These are phyloP conservation scores for Raddia distichophylla DNA, from an alignment of 176 grass and related monocot genomes.

Conservation along the genomic window DNA sequence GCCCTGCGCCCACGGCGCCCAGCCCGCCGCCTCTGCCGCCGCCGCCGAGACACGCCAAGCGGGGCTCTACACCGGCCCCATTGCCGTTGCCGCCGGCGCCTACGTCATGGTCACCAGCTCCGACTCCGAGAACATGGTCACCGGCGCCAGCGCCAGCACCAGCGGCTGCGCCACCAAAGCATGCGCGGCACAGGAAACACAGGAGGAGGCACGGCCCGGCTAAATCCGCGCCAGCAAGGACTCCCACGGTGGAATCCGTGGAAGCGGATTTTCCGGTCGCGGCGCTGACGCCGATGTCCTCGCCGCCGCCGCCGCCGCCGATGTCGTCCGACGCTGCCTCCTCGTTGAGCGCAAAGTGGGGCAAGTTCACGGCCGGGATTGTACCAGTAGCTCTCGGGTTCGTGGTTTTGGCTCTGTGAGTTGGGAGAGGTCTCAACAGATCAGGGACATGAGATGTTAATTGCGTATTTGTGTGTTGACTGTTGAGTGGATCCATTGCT, in stretches of 20 bases:
- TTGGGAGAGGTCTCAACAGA: neutral
- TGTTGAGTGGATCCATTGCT: too few relatives aligned
- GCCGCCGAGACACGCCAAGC: neutral
- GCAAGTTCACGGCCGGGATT: neutral
- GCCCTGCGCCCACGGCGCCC: conserved; percentile 38
- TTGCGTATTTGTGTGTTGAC: too few relatives aligned
- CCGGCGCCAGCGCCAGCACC: conserved; percentile 17
- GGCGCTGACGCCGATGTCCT: conserved; percentile 35
- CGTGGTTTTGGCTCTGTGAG: conserved; percentile 19
- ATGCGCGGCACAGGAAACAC: conserved; percentile 39
- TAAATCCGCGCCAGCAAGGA: neutral
- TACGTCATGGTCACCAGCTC: neutral
- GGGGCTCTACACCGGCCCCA: neutral
- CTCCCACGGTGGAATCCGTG: conserved; percentile 11
- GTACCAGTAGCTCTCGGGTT: neutral
- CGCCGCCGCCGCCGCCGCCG: neutral
- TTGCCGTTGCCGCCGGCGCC: neutral
- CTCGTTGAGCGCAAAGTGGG: neutral
- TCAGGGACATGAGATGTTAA: too few relatives aligned
- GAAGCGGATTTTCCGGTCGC: conserved; percentile 35
- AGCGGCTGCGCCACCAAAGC: neutral
- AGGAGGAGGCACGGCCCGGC: conserved; percentile 37
- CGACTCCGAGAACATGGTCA: neutral
- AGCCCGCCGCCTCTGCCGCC: conserved; percentile 33
- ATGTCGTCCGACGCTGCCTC: conserved; percentile 16